Evolutionary conservation across 2,329 filamentous ascomycete species (phyloP).

Genomic region (Pseudogymnoascus pannorum): DNA sequence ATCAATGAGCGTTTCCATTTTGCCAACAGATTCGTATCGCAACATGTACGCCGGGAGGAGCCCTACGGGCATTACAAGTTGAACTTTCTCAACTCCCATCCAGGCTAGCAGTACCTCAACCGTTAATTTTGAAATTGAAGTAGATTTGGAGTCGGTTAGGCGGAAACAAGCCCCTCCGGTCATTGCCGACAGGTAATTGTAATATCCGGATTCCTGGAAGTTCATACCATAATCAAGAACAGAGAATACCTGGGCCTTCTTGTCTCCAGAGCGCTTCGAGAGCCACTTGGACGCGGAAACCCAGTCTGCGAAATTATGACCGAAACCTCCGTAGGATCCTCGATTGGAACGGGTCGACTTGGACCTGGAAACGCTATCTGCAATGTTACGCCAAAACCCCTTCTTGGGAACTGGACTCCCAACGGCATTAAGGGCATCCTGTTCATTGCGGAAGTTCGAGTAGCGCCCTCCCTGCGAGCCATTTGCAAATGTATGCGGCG

Average conservation of each 20-base stretch:
- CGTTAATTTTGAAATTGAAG: not conserved
- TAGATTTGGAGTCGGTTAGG: not conserved
- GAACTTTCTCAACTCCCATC: not conserved
- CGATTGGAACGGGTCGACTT: not conserved
- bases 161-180: not conserved
- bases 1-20: not conserved
- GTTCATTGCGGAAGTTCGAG: not conserved
- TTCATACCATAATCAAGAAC: constrained; percentile 28
- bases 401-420: not conserved
- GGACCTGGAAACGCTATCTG: not conserved
- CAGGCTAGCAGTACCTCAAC: not conserved
- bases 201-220: constrained; percentile 12
- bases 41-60: not conserved
- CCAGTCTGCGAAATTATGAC: constrained; percentile 39
- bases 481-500: constrained; percentile 35
- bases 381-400: not conserved
- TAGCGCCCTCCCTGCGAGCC: constrained; percentile 6
- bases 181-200: not conserved
- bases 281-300: constrained; percentile 32
- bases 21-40: not conserved
- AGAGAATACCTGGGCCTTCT: constrained; percentile 38
- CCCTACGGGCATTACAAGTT: not conserved
- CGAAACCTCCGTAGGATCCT: constrained; percentile 28
- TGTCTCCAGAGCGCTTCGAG: constrained; percentile 24
- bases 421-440: not conserved